Evolutionary conservation across 1,284 basidiomycete species (phyloP).

Genomic region (Thecaphora thlaspeos): DNA sequence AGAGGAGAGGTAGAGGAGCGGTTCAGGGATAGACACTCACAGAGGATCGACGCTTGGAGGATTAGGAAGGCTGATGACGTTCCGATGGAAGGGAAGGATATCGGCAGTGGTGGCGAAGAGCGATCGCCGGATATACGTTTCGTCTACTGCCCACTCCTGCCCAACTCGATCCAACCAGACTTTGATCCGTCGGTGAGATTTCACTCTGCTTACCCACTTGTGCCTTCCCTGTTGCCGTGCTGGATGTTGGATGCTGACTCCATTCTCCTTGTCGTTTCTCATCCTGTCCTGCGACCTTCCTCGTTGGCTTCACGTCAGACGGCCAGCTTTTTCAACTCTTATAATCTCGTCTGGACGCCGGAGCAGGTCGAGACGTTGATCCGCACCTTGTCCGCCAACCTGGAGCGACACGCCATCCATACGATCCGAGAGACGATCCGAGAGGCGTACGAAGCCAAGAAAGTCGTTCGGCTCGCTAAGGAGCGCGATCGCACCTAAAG

Average conservation of each 20-base stretch:
- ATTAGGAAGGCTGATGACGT: neutral
- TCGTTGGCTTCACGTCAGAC: conserved; percentile 1
- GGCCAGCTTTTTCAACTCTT: conserved; percentile 47
- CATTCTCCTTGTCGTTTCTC: too few relatives aligned
- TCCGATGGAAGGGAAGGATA: too few relatives aligned
- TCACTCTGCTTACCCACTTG: neutral
- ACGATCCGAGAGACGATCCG: conserved; percentile 24
- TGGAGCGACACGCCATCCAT: conserved; percentile 32
- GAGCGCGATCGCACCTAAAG: neutral
- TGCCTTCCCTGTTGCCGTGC: too few relatives aligned
- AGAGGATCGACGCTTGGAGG: conserved; percentile 24
- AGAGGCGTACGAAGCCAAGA: conserved; percentile 29
- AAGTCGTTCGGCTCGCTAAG: conserved; percentile 10
- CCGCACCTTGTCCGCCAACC: conserved; percentile 34
- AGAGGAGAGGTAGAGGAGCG: conserved; percentile 11
- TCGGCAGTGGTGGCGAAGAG: too few relatives aligned
- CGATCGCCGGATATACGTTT: conserved; percentile 5
- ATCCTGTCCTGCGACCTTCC: too few relatives aligned
- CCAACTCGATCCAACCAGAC: conserved; percentile 31
- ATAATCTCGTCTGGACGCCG: conserved; percentile 54
- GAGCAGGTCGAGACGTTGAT: conserved; percentile 45
- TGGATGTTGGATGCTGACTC: too few relatives aligned
- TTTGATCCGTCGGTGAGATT: conserved; percentile 44
- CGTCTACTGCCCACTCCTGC: conserved; percentile 51
- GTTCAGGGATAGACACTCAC: conserved; percentile 33